Evolutionary conservation across 2,329 filamentous ascomycete species (phyloP).

Genomic region (Xylariales sp.): DNA sequence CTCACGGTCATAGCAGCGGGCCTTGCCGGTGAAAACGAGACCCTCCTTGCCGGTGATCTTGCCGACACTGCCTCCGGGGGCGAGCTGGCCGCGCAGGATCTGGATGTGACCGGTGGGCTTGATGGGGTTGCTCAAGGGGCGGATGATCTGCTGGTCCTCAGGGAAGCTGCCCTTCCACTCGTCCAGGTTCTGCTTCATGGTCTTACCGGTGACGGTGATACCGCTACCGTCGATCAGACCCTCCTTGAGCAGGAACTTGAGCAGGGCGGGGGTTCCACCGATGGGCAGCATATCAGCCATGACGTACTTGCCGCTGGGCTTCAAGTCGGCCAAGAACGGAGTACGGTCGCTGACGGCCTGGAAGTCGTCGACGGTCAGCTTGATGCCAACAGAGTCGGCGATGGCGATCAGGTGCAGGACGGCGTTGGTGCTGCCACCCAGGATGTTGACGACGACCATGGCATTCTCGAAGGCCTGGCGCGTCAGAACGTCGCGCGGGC

Average conservation of each 20-base stretch:
- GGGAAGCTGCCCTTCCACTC: constrained; percentile 70
- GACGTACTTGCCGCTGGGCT: constrained; percentile 48
- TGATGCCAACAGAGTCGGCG: constrained; percentile 48
- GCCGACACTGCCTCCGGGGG: constrained; percentile 80
- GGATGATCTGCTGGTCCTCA: constrained; percentile 76
- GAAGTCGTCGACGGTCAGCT: constrained; percentile 48
- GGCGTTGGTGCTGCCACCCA: constrained; percentile 53
- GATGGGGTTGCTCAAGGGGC: constrained; percentile 75
- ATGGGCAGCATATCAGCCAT: constrained; percentile 51
- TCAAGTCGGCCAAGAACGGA: constrained; percentile 51
- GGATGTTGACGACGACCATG: constrained; percentile 48
- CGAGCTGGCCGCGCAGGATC: constrained; percentile 80
- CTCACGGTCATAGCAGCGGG: constrained; percentile 81
- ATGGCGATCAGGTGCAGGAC: constrained; percentile 52
- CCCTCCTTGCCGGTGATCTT: constrained; percentile 96
- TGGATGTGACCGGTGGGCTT: constrained; percentile 85
- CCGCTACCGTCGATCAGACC: constrained; percentile 69
- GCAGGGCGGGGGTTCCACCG: constrained; percentile 47
- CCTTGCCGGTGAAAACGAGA: constrained; percentile 74
- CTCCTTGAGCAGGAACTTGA: constrained; percentile 46
- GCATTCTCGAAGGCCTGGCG: constrained; percentile 52
- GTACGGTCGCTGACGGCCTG: constrained; percentile 45
- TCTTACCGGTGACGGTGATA: constrained; percentile 47
- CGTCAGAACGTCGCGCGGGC: constrained; percentile 51
- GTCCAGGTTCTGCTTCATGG: constrained; percentile 35